Base-by-base conservation (phyloP, 768 basidiomycete species). In the Mycena vulgaris region DNA sequence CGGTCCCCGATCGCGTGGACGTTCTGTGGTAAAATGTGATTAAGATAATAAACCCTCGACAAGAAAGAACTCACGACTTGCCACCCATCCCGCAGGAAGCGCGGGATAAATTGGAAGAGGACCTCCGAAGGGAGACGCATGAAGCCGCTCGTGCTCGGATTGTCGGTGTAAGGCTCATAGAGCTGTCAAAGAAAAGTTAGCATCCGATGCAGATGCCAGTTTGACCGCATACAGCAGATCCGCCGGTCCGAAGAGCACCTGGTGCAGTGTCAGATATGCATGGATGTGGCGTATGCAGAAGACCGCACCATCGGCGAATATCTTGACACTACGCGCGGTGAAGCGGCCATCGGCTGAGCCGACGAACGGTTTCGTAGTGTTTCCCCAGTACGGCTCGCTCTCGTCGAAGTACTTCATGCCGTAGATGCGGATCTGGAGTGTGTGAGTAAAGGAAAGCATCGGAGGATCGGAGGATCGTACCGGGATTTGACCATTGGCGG, bases 1-100 rank as follows among this genome's bases (percentile, higher is more conserved):
- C 90, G 89, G 76, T 99, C 97, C 0, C 95, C 95, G 11, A 95
- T 95, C 60, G 92, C 93, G 73, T 96, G 95, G 19, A 95, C 89
- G 69, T 95, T 95, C 96, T 56, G 23, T 97, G 65, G 9, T 14
- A 42, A 47, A 31, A 25, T 63, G 21, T 33, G 19, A n/a, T 47
- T 14, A 27, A 40, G n/a, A 19, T 9, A 13, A 13, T 10, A 27
- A 39, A 58, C 21, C 6, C 3, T 8, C 10, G 14, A 8, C 4
- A 8, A 8, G 21, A 37, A 19, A 21, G 60, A 2, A 62, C 72
- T 40, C 37, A 90, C 90, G 45, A 90, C 88, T 81, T 92, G 91
- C 90, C 91, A 92, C 1, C 87, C 88, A 70, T 88, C 88, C 39
- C 83, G 78, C 58, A 92, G 77, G 78, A 89, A 92, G 31, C 76